phyloP scores from a whole-genome alignment of 2,329 filamentous ascomycete species.

The Penicillium sp. region DNA sequence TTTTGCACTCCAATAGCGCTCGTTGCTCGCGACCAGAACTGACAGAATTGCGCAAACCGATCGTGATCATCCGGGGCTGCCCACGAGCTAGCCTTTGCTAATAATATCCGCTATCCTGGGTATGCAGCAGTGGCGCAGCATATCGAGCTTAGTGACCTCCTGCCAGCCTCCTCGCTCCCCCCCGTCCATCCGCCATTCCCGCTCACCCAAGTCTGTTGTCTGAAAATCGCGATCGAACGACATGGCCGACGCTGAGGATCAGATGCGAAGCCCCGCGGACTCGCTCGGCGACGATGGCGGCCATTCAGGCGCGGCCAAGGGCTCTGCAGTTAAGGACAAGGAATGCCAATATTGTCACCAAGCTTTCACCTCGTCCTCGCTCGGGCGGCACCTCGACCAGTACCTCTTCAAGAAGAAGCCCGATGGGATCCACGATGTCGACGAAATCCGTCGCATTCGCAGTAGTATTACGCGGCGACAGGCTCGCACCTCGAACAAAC shows the following conservation, averaged over 20 bases:
- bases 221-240: not conserved
- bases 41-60: not conserved
- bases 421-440: slow-evolving; percentile 86
- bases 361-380: slow-evolving; percentile 86
- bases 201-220: not conserved
- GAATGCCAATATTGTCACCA: slow-evolving; percentile 84
- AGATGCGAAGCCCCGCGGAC: slow-evolving; percentile 9
- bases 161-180: not conserved
- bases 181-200: not conserved
- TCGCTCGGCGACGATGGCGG: slow-evolving; percentile 8
- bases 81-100: not conserved
- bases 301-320: slow-evolving; percentile 7
- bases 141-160: not conserved
- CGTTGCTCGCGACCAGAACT: not conserved
- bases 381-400: slow-evolving; percentile 88
- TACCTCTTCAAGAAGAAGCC: slow-evolving; percentile 94
- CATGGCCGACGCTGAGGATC: slow-evolving; percentile 12
- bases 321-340: slow-evolving; percentile 69
- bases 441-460: slow-evolving; percentile 78
- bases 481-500: slow-evolving; percentile 61
- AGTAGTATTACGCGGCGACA: slow-evolving; percentile 84
- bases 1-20: not conserved
- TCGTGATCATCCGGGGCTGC: not conserved
- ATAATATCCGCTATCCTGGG: not conserved
- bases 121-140: not conserved